Evolutionary conservation across 2,329 filamentous ascomycete species (phyloP).

Genomic region (Geosmithia putterillii): DNA sequence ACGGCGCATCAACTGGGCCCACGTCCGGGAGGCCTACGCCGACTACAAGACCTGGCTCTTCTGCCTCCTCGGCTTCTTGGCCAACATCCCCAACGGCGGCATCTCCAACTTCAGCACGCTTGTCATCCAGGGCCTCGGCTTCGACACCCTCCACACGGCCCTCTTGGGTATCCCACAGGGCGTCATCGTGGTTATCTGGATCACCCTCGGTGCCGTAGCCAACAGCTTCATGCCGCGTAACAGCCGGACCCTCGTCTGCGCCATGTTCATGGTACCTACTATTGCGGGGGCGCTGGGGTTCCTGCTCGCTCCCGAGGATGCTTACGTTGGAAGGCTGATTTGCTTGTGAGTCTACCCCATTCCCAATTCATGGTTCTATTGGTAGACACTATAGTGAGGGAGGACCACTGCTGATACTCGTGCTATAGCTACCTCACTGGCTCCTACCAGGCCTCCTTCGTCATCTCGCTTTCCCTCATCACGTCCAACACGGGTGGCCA

Average conservation of each 20-base stretch:
- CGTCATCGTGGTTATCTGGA: constrained; percentile 22
- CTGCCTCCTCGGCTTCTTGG: constrained; percentile 37
- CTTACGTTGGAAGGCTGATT: constrained; percentile 14
- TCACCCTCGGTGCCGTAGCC: constrained; percentile 25
- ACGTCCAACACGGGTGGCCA: constrained; percentile 41
- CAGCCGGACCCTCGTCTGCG: constrained; percentile 37
- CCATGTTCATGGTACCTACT: constrained; percentile 45
- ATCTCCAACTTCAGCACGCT: constrained; percentile 48
- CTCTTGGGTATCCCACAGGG: constrained; percentile 25
- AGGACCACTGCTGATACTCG: background rate
- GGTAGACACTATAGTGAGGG: no score
- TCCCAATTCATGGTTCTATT: background rate
- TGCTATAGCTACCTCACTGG: constrained; percentile 14
- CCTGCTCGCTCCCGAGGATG: constrained; percentile 30
- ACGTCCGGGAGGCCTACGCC: constrained; percentile 40
- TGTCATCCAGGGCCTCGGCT: constrained; percentile 48
- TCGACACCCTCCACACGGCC: constrained; percentile 23
- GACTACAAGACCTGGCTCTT: constrained; percentile 50
- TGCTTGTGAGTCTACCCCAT: constrained; percentile 28
- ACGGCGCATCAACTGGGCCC: constrained; percentile 38
- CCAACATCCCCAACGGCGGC: constrained; percentile 44
- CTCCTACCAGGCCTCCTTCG: constrained; percentile 26
- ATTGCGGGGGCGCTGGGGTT: constrained; percentile 40
- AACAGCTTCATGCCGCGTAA: constrained; percentile 27
- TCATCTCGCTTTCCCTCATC: constrained; percentile 28